Base-by-base conservation (phyloP, 1,284 basidiomycete genomes). In the Paramarasmius palmivorus region DNA sequence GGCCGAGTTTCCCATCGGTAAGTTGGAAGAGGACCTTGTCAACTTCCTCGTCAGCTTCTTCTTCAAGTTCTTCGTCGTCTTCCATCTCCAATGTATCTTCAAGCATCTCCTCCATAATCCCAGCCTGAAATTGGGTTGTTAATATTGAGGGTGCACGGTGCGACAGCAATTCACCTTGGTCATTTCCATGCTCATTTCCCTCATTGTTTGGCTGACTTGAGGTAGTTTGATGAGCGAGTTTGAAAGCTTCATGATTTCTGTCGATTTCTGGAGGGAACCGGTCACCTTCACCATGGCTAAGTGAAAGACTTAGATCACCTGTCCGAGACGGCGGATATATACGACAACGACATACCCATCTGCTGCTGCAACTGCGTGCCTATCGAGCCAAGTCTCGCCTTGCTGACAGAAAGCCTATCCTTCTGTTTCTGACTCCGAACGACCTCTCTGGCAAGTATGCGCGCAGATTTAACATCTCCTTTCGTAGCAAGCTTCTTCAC, bases 171-270 rank as follows among this genome's bases (percentile, higher is more conserved):
- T 26, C 49, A 91, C 93, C 83, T 98, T 98, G 60, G 93, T 98
- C 95, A 99, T 98, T 72, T 99, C 96, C 85, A 95, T 92, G 63
- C 90, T 93, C 94, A 99, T 96, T 66, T 98, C 91, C 26, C 94
- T 84, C 97, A 99, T 99, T 0, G 86, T 83, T 59, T 87, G 88
- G 68, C 87, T 92, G 51, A 99, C 85, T 68, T 99, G 93, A 15
- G 97, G 97, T 34, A 99, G 77, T 67, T 88, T 95, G 64, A 99
- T 79, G 42, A 99, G 82, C 45, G 88, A 78, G 72, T 98, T 99
- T 3, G 95, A 96, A 32, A 95, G 79, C 74, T 93, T 99, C 96
- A 99, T 99, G 59, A 99, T 98, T 72, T 99, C 96, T 1, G 96
- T 95, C 9, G 93, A 96, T 72, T 95, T 98, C 73, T 98, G 95